Evolutionary conservation across 2,329 filamentous ascomycete genomes (phyloP), one percentile per base, ranked within the genome.

Genomic region (Ophiostoma ulmi): DNA sequence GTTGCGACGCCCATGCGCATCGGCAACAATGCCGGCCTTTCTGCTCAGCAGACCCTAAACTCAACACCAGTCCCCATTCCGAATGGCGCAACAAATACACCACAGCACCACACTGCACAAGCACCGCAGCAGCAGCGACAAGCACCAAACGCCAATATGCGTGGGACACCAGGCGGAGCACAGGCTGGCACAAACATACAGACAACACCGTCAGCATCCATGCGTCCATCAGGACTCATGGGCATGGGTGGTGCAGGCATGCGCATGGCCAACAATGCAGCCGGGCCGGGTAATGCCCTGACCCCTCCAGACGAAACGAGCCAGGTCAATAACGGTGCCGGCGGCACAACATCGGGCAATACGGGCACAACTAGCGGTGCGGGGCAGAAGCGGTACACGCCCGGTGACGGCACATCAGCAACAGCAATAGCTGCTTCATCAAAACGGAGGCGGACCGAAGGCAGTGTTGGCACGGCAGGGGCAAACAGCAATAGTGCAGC

Each of bases 301-400:
- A 87, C 86, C 1, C 86, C 85, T 0, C 85, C 85, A 2, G 85
- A 88, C 66, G 86, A 88, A 73, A 80, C 65, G 8, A 41, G 38
- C 41, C 48, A 41, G 48, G 35, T 67, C 39, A 52, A 3, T 41
- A 71, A 58, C 35, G 39, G 11, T 22, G 20, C 35, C n/a, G 63
- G 20, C 58, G 67, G 66, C 36, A 63, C 68, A 35, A 74, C 31
- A 31, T 35, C 67, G 10, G 67, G 22, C 13, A 71, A 41, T 20
- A 5, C 63, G 36, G 17, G 36, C 20, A 36, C 36, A 11, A 41
- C 38, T 11, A 22, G 8, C 63, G 36, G 55, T 39, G 52, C 69
- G 26, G 70, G 39, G 4, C 81, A 82, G 55, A 86, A 86, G 74
- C 79, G 81, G 36, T 80, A 79, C 48, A 73, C 76, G 41, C 72